These are phyloP conservation scores for Colletotrichum graminicola DNA, from an alignment of 2,329 filamentous ascomycete species.

Conservation along the genomic window DNA sequence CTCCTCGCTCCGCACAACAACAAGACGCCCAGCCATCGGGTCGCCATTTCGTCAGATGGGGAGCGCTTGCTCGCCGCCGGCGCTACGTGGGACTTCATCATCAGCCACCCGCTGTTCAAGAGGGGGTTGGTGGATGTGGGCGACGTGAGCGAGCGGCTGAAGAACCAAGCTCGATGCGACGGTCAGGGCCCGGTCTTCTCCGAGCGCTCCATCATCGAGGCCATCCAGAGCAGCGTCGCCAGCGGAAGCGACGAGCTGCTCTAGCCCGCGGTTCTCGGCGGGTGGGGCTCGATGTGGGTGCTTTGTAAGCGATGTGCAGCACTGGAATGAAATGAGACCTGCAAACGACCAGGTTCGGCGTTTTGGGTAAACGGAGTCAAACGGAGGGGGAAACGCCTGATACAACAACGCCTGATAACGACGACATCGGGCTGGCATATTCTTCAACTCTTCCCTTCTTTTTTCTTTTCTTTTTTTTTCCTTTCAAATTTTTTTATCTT, in stretches of 20 bases:
- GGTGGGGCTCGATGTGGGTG: conserved; percentile 15
- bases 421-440: neutral
- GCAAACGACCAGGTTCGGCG: conserved; percentile 37
- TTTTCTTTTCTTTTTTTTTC: too few relatives aligned
- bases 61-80: conserved; percentile 79
- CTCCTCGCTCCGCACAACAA: conserved; percentile 72
- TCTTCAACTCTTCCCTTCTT: neutral
- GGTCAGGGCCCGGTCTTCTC: conserved; percentile 90
- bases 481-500: neutral
- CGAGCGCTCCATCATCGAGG: conserved; percentile 77
- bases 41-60: conserved; percentile 74
- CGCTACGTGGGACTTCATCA: conserved; percentile 91
- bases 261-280: conserved; percentile 45
- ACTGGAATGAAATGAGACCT: conserved; percentile 21
- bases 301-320: conserved; percentile 37
- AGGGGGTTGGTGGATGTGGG: conserved; percentile 84
- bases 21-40: conserved; percentile 75
- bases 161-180: conserved; percentile 82
- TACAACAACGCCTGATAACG: too few relatives aligned
- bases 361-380: conserved; percentile 40
- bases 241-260: conserved; percentile 82
- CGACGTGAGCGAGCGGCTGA: conserved; percentile 83
- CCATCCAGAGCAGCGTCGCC: conserved; percentile 83
- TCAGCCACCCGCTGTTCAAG: conserved; percentile 81
- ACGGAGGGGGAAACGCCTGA: conserved; percentile 25